phyloP scores from a whole-genome alignment of 2,329 filamentous ascomycete species.

The Colletotrichum sp. region DNA sequence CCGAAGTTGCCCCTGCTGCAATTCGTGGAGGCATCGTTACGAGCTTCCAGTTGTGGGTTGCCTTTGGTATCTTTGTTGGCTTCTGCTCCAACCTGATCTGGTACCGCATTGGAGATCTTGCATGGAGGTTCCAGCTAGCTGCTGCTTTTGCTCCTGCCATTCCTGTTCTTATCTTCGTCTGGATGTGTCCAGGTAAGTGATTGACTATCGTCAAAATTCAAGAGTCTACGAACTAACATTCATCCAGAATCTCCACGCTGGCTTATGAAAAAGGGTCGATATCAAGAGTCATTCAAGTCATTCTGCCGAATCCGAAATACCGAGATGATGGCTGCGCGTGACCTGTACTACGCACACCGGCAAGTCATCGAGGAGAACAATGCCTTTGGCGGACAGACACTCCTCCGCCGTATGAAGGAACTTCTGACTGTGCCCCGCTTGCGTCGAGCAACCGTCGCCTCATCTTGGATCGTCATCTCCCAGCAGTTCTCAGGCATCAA shows the following conservation, averaged over 20 bases:
- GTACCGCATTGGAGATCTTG: constrained; percentile 53
- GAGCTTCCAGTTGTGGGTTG: constrained; percentile 72
- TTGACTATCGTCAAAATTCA: rapidly evolving
- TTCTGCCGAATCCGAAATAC: constrained; percentile 56
- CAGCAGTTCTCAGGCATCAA: constrained; percentile 40
- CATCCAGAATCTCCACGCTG: constrained; percentile 62
- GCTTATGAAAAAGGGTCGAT: constrained; percentile 69
- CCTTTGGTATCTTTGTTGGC: constrained; percentile 58
- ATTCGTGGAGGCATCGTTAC: constrained; percentile 82
- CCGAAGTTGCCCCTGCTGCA: constrained; percentile 71
- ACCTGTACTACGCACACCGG: constrained; percentile 54
- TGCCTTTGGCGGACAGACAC: constrained; percentile 40
- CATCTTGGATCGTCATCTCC: constrained; percentile 34
- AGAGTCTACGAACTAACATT: not conserved
- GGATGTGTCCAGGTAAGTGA: constrained; percentile 55
- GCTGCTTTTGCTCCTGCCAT: constrained; percentile 67
- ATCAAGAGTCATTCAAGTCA: constrained; percentile 63
- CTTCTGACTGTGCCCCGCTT: constrained; percentile 52
- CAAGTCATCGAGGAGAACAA: constrained; percentile 47
- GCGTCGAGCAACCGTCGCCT: constrained; percentile 43
- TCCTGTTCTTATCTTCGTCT: constrained; percentile 58
- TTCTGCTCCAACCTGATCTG: constrained; percentile 63
- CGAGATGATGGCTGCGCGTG: constrained; percentile 61
- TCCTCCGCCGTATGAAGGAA: constrained; percentile 48
- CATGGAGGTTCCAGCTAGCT: constrained; percentile 66